phyloP scores from a whole-genome alignment of 1,284 basidiomycete genomes.

The Ceratorhiza oryzae-sativae region DNA sequence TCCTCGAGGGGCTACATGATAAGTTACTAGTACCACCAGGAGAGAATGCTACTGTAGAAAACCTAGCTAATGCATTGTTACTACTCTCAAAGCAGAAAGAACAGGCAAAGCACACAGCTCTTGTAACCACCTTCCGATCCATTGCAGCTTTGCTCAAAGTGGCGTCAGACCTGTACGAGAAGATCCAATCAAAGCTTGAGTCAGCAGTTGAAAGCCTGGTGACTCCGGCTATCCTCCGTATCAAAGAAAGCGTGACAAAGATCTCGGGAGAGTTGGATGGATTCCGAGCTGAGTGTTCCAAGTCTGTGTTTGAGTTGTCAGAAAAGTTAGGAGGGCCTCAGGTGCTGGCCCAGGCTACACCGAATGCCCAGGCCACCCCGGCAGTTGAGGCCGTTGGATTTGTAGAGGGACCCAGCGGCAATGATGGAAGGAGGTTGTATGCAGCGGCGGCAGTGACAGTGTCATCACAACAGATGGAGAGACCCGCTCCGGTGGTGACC shows the following conservation, averaged over 20 bases:
- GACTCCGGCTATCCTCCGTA: background rate
- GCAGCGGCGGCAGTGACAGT: background rate
- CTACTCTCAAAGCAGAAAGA: background rate
- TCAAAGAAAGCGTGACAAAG: background rate
- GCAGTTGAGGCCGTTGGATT: background rate
- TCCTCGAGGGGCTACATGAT: background rate
- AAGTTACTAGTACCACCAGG: background rate
- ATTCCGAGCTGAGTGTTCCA: background rate
- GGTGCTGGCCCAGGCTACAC: background rate
- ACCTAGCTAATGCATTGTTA: background rate
- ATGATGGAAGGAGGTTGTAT: background rate
- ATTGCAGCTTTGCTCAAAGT: slow-evolving; percentile 2
- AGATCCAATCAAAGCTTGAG: background rate
- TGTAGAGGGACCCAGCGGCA: background rate
- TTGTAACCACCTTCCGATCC: background rate
- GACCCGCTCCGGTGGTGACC: background rate
- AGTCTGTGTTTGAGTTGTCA: background rate
- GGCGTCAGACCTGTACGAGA: background rate
- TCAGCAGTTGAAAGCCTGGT: background rate
- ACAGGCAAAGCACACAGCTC: background rate
- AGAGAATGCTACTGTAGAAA: background rate
- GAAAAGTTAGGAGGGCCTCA: background rate
- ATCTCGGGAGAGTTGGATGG: background rate
- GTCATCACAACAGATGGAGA: background rate
- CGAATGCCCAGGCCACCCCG: background rate